A percentile compares a stretch with the other conserved stretches of the same genome.
phyloP scores from a whole-genome alignment of 352 stramenopile genomes.

The Phytophthora agathidicida region DNA sequence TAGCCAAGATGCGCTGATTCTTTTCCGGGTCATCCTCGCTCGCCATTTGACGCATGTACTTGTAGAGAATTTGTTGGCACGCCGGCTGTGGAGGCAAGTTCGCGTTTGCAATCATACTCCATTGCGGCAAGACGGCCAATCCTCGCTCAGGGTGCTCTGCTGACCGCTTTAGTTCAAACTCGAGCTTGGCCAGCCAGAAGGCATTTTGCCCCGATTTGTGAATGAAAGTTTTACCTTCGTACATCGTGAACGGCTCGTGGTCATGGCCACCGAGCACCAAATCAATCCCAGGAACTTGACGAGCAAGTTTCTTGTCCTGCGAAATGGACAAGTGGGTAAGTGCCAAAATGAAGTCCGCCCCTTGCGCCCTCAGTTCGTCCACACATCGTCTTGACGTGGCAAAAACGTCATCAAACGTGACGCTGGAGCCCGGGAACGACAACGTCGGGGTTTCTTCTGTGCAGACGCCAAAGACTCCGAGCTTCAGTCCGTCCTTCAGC shows the following conservation, averaged over 20 bases:
- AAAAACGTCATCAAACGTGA: constrained; percentile 62
- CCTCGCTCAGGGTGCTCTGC: constrained; percentile 45
- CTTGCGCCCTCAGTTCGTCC: constrained; percentile 55
- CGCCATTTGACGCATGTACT: constrained; percentile 70
- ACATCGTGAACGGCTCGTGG: constrained; percentile 89
- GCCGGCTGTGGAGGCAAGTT: constrained; percentile 53
- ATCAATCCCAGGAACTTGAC: constrained; percentile 72
- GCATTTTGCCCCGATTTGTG: constrained; percentile 92
- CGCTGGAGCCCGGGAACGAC: constrained; percentile 44
- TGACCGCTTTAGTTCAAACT: constrained; percentile 69
- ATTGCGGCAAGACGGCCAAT: constrained; percentile 63
- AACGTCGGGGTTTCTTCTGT: constrained; percentile 64
- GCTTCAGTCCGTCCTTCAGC: constrained; percentile 56
- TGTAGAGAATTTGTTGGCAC: constrained; percentile 74
- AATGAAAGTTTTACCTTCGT: constrained; percentile 83
- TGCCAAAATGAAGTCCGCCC: constrained; percentile 85
- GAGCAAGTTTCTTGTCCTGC: constrained; percentile 74
- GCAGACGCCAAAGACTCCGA: constrained; percentile 78
- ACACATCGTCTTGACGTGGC: constrained; percentile 61
- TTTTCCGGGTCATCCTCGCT: constrained; percentile 54
- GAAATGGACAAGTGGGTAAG: constrained; percentile 85
- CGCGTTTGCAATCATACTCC: constrained; percentile 85
- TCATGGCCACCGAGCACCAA: constrained; percentile 92
- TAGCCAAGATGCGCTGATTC: constrained; percentile 58
- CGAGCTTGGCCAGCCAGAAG: constrained; percentile 84